Evolutionary conservation across 257 asterid genomes (phyloP).

Genomic region (Ilex aquifolium): DNA sequence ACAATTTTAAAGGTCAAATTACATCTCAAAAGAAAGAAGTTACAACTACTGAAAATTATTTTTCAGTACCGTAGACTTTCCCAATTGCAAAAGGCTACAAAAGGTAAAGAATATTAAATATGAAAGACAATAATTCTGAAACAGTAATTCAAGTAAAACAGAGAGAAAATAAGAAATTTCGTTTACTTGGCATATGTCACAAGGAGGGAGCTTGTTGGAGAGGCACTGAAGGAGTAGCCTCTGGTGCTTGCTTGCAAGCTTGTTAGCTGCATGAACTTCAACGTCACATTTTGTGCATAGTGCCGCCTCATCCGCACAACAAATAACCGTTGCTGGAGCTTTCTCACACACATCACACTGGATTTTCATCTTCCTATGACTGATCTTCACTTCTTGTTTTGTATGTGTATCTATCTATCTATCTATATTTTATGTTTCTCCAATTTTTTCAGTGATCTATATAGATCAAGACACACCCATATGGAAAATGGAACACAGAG

Average conservation of each 20-base stretch:
- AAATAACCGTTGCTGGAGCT: slow-evolving; percentile 87
- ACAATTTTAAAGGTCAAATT: too few species aligned
- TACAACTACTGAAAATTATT: too few species aligned
- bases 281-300: slow-evolving; percentile 77
- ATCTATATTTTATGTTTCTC: too few species aligned
- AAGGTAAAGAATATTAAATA: background rate
- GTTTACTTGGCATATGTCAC: slow-evolving; percentile 92
- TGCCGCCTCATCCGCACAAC: slow-evolving; percentile 99
- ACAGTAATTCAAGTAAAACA: too few species aligned
- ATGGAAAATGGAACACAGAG: too few species aligned
- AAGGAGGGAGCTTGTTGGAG: slow-evolving; percentile 79
- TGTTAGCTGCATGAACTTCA: slow-evolving; percentile 91
- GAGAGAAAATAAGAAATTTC: background rate
- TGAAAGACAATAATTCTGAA: background rate
- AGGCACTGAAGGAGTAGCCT: slow-evolving; percentile 81
- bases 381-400: slow-evolving; percentile 3
- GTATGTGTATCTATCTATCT: too few species aligned
- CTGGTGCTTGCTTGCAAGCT: slow-evolving; percentile 94
- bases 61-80: too few species aligned
- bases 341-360: slow-evolving; percentile 99
- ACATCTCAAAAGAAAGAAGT: too few species aligned
- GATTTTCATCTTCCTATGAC: slow-evolving; percentile 58
- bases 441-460: too few species aligned
- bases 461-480: too few species aligned
- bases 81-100: too few species aligned